A percentile compares a stretch with the other conserved stretches of the same genome.
These are phyloP conservation scores for Phylloporus scabripes DNA, from an alignment of 768 basidiomycete species.

Conservation along the genomic window DNA sequence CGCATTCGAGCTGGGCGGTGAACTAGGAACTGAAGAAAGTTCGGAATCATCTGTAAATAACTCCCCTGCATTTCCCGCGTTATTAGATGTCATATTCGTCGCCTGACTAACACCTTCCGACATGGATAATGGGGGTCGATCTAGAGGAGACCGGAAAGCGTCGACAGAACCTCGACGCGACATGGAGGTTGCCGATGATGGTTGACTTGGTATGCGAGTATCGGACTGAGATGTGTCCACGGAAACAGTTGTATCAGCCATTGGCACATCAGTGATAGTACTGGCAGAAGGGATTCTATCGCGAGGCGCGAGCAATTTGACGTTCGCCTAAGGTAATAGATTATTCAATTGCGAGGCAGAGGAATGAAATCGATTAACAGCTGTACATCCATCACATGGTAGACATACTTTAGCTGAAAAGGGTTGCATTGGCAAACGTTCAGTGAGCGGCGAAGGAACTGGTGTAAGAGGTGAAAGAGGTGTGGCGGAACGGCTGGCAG, in stretches of 20 bases:
- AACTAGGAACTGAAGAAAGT: neutral
- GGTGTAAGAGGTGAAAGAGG: conserved; percentile 48
- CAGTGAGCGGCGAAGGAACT: conserved; percentile 39
- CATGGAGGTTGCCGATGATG: too few species aligned
- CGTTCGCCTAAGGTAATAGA: neutral
- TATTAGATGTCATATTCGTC: neutral
- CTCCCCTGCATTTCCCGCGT: neutral
- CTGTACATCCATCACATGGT: neutral
- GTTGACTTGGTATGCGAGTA: too few species aligned
- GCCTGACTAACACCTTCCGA: neutral
- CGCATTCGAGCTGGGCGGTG: neutral
- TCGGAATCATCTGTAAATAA: neutral
- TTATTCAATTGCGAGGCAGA: neutral
- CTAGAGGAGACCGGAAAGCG: conserved; percentile 1
- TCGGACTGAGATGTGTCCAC: neutral
- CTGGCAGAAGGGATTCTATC: neutral
- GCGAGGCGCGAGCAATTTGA: neutral
- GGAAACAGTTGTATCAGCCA: conserved; percentile 3
- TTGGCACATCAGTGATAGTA: neutral
- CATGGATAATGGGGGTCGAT: neutral
- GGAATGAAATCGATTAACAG: conserved; percentile 1
- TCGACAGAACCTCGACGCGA: neutral
- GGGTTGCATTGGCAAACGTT: conserved; percentile 7
- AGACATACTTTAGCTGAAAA: conserved; percentile 19
- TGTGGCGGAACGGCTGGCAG: conserved; percentile 3